Evolutionary conservation across 352 stramenopile species (phyloP), one percentile per base, ranked within the genome.

Genomic region (Phytophthora boehmeriae): DNA sequence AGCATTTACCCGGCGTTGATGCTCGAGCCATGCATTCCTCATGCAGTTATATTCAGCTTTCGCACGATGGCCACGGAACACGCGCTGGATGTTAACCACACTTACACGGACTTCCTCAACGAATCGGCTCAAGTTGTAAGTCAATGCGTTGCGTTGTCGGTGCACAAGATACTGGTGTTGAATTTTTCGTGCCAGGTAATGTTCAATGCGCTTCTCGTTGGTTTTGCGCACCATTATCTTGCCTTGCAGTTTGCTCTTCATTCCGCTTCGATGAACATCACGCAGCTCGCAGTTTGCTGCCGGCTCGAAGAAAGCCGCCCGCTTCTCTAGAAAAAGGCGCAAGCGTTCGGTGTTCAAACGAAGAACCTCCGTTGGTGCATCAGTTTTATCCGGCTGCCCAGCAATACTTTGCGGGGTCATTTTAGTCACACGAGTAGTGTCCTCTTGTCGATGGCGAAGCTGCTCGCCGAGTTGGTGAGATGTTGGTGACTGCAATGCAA

Each of bases 391-490:
- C 3, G 35, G 16, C 19, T 61, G 38, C 9, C 14, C 9, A 5
- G 2, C 23, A 43, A 14, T 14, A 16, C 4, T 38, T 27, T 23
- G 30, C n/a, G 20, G 4, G 20, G 34, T 14, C 22, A 42, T 30
- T 10, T 16, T 1, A n/a, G 23, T 20, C 34, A 34, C 48, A 25
- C 59, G 53, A 30, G 54, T 76, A 0, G 63, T 68, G 34, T 88
- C 75, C 54, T 90, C 68, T 39, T 90, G 80, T 8, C 80, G 68
- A 34, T 66, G 66, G n/a, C 78, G 76, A 36, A 90, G 66, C 28
- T 86, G 59, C n/a, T 83, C 54, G 0, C 63, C 58, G 19, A 85
- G 66, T 39, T 71, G 42, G 0, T 50, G 32, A 0, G 58, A 50
- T 9, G 66, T 69, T 8, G 67, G 67, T 0, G 69, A 59, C 25